These are phyloP conservation scores for Stagonosporopsis tanaceti DNA, from an alignment of 2,329 filamentous ascomycete genomes.

Conservation along the genomic window DNA sequence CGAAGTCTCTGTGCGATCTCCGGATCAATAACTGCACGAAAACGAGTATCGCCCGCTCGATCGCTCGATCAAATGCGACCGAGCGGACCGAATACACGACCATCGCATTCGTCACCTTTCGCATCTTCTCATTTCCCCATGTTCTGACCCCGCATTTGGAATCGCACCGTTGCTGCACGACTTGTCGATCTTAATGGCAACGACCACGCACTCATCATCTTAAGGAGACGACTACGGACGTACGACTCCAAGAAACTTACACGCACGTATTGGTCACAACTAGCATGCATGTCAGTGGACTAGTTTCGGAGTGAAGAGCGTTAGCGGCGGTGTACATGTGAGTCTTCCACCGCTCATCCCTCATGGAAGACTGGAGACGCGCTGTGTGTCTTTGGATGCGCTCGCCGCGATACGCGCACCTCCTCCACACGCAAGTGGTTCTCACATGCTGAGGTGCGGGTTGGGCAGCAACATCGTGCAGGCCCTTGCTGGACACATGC, in stretches of 20 bases:
- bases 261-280: not conserved
- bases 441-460: not conserved
- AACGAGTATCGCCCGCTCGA: not conserved
- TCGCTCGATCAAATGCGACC: not conserved
- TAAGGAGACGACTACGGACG: not conserved
- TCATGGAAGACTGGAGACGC: not conserved
- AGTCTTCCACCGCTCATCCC: not conserved
- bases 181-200: conserved; percentile 9
- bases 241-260: not conserved
- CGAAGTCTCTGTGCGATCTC: not conserved
- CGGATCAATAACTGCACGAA: not conserved
- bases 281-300: not conserved
- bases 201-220: conserved; percentile 3
- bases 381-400: not conserved
- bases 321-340: not conserved
- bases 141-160: conserved; percentile 10
- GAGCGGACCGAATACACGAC: conserved; percentile 7
- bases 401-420: conserved; percentile 6
- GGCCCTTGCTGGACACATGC: not conserved
- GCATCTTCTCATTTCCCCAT: conserved; percentile 16
- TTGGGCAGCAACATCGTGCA: conserved; percentile 5
- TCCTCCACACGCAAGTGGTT: not conserved
- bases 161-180: not conserved
- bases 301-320: not conserved
- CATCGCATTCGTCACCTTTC: conserved; percentile 3